phyloP scores from a whole-genome alignment of 257 asterid genomes.

The Nemophila menziesii region DNA sequence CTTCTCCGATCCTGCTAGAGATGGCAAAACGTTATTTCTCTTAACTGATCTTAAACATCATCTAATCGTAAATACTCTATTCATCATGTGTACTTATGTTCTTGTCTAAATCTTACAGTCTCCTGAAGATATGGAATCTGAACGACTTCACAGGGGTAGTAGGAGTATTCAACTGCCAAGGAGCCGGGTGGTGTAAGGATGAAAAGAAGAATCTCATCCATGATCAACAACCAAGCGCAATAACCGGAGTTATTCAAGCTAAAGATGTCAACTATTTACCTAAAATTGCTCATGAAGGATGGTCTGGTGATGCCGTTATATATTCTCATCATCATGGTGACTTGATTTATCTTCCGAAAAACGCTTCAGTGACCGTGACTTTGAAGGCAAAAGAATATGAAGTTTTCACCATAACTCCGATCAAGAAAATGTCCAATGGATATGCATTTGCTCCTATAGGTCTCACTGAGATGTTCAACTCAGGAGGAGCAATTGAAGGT shows the following conservation, averaged over 20 bases:
- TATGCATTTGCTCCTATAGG: conserved; percentile 60
- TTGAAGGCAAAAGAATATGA: conserved; percentile 58
- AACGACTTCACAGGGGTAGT: conserved; percentile 61
- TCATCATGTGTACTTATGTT: background rate
- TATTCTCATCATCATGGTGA: conserved; percentile 63
- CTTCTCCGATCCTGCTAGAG: conserved; percentile 87
- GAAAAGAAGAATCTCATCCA: conserved; percentile 73
- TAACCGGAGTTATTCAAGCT: conserved; percentile 50
- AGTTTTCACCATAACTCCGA: conserved; percentile 61
- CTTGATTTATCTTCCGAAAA: conserved; percentile 45
- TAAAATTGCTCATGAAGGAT: conserved; percentile 39
- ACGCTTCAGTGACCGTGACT: conserved; percentile 52
- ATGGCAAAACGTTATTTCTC: conserved; percentile 56
- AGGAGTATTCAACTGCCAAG: conserved; percentile 77
- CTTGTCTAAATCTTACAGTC: conserved; percentile 22
- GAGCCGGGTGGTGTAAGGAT: conserved; percentile 69
- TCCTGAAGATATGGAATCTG: conserved; percentile 77
- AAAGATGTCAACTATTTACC: conserved; percentile 68
- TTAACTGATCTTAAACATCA: background rate
- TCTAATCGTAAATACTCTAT: background rate
- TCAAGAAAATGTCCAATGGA: conserved; percentile 32
- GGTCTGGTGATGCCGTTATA: conserved; percentile 53
- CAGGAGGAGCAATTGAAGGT: conserved; percentile 75
- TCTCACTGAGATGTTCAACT: conserved; percentile 68
- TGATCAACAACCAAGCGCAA: conserved; percentile 49